Evolutionary conservation across 176 grass and related monocot species (phyloP).

Genomic region (Cenchrus fungigraminus): DNA sequence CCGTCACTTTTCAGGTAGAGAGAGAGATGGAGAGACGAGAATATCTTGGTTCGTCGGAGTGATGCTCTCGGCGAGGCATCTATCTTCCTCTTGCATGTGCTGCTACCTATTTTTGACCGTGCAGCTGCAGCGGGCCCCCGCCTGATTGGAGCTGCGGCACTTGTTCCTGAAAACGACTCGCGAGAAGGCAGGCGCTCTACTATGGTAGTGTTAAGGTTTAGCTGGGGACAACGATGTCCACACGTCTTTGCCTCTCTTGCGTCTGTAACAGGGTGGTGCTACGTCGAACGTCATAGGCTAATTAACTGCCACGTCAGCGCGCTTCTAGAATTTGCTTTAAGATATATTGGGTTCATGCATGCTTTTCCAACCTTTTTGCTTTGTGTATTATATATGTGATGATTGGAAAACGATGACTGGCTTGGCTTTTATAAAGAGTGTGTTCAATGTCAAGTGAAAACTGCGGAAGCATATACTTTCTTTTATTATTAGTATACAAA

Average conservation of each 20-base stretch:
- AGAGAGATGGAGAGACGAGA: neutral
- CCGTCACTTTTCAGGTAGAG: neutral
- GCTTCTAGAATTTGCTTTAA: neutral
- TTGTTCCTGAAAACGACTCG: neutral
- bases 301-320: neutral
- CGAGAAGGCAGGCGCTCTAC: neutral
- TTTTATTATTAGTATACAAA: neutral
- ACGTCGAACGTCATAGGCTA: neutral
- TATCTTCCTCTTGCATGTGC: neutral
- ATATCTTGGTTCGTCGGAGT: neutral
- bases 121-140: neutral
- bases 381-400: neutral
- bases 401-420: neutral
- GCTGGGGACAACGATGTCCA: neutral
- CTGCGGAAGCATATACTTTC: neutral
- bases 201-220: neutral
- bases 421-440: neutral
- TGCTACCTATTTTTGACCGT: slow-evolving; percentile 5
- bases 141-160: neutral
- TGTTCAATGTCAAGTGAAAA: neutral
- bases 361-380: neutral
- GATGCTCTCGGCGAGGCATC: slow-evolving; percentile 32
- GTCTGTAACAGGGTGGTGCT: neutral
- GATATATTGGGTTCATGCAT: too few relatives aligned
- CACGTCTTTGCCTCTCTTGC: neutral